These are phyloP conservation scores for Volvox carteri DNA, from an alignment of 163 green algal species.

Conservation along the genomic window DNA sequence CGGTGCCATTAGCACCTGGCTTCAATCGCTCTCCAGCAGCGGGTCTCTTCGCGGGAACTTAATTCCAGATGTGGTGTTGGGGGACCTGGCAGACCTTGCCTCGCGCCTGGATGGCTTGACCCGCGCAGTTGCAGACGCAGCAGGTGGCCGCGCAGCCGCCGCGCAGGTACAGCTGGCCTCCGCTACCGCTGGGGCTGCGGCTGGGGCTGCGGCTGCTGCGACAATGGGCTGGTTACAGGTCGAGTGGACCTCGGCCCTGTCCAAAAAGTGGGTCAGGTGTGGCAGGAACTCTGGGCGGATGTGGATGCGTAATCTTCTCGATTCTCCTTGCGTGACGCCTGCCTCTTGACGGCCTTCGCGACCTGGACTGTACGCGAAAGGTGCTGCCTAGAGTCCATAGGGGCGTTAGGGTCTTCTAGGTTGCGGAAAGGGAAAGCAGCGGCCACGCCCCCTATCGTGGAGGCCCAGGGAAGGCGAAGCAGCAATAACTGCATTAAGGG, in stretches of 20 bases:
- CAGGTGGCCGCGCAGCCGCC: background rate
- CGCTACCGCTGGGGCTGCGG: background rate
- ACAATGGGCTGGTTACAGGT: background rate
- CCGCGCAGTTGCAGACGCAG: background rate
- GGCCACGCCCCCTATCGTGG: too few species aligned
- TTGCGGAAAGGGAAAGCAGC: too few species aligned
- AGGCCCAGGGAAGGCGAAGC: too few species aligned
- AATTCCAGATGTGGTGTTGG: background rate
- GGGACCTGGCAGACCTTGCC: background rate
- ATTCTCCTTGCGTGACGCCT: too few species aligned
- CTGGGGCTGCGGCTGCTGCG: background rate
- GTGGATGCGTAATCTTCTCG: too few species aligned
- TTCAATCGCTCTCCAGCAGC: background rate
- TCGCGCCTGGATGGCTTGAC: constrained; percentile 7
- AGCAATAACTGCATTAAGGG: too few species aligned
- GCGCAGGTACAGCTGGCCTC: background rate
- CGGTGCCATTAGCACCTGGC: constrained; percentile 14
- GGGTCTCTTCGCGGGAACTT: background rate
- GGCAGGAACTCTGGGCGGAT: too few species aligned
- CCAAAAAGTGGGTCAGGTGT: constrained; percentile 24
- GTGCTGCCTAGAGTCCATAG: too few species aligned
- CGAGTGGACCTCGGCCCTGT: constrained; percentile 44
- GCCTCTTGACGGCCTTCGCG: too few species aligned
- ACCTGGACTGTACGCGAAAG: too few species aligned
- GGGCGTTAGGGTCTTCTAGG: too few species aligned